These are phyloP conservation scores for Cyberlindnera nakhonratchasimensis DNA, from an alignment of 805 yeast genomes.

Conservation along the genomic window DNA sequence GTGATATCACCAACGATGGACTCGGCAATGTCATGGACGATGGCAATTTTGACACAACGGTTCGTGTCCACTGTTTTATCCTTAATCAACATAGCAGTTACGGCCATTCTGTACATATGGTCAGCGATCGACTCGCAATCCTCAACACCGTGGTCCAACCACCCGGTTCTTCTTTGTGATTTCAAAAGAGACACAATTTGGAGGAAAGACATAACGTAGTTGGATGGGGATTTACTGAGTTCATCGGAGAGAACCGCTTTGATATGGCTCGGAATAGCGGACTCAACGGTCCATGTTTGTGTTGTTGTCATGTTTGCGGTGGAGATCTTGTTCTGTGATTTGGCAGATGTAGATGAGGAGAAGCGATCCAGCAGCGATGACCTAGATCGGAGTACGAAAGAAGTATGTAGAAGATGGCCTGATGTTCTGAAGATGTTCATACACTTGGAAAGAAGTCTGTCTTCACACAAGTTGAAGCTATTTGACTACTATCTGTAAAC, in stretches of 20 bases:
- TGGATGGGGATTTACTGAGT: slow-evolving; percentile 29
- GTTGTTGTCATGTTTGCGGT: slow-evolving; percentile 14
- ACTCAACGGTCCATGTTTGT: slow-evolving; percentile 49
- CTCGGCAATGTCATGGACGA: slow-evolving; percentile 94
- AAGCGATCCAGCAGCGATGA: slow-evolving; percentile 2
- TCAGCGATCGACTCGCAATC: slow-evolving; percentile 72
- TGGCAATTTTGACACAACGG: slow-evolving; percentile 78
- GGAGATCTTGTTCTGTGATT: not conserved
- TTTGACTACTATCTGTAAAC: not conserved
- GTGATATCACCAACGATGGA: slow-evolving; percentile 92
- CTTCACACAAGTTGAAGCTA: not conserved
- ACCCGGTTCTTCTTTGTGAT: slow-evolving; percentile 85
- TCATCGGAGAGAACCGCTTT: slow-evolving; percentile 31
- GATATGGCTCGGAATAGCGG: slow-evolving; percentile 47
- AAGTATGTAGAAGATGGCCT: not conserved
- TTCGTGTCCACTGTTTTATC: slow-evolving; percentile 52
- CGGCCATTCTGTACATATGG: slow-evolving; percentile 93
- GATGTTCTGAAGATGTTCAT: not conserved
- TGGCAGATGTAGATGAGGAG: not conserved
- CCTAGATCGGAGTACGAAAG: not conserved
- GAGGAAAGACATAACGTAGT: slow-evolving; percentile 53
- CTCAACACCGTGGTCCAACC: slow-evolving; percentile 64
- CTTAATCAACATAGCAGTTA: slow-evolving; percentile 67
- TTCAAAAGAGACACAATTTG: slow-evolving; percentile 73
- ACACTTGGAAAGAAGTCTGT: not conserved